Conservation (phyloP, 2,329 filamentous ascomycete species). For the Scedosporium boydii region DNA sequence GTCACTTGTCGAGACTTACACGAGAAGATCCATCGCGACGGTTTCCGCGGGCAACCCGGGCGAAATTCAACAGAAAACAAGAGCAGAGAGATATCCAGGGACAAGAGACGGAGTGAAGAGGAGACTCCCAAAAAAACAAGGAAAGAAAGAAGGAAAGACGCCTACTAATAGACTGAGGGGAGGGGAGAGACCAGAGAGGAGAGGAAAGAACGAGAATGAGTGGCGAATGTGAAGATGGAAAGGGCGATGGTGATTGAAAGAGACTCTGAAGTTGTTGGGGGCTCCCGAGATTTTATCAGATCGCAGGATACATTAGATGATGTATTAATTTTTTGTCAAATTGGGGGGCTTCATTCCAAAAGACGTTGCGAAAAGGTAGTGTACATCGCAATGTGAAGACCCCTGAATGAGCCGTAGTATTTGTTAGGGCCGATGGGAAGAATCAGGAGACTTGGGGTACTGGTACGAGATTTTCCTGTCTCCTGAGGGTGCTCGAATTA, state of each 20-base stretch:
- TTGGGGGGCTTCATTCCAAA: not conserved
- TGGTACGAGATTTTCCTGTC: not conserved
- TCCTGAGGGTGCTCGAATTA: not conserved
- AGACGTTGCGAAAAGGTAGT: not conserved
- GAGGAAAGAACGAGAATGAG: not conserved
- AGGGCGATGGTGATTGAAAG: not conserved
- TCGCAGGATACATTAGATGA: not conserved
- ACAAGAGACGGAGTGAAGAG: not conserved
- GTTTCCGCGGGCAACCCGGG: not conserved
- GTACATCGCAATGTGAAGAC: not conserved
- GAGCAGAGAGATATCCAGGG: not conserved
- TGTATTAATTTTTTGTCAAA: not conserved
- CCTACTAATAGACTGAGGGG: not conserved
- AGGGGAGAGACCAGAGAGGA: not conserved
- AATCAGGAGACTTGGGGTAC: not conserved
- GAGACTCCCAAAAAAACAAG: not conserved
- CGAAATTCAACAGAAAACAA: not conserved
- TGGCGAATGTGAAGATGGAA: slow-evolving; percentile 1
- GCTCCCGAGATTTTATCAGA: not conserved
- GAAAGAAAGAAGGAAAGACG: not conserved
- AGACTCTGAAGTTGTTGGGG: slow-evolving; percentile 1
- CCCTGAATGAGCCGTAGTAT: not conserved
- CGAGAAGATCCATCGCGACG: slow-evolving; percentile 3
- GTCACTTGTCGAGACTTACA: not conserved
- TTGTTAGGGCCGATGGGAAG: not conserved